phyloP scores from a whole-genome alignment of 495 filamentous ascomycete species.

The Penicillium pancosmium region DNA sequence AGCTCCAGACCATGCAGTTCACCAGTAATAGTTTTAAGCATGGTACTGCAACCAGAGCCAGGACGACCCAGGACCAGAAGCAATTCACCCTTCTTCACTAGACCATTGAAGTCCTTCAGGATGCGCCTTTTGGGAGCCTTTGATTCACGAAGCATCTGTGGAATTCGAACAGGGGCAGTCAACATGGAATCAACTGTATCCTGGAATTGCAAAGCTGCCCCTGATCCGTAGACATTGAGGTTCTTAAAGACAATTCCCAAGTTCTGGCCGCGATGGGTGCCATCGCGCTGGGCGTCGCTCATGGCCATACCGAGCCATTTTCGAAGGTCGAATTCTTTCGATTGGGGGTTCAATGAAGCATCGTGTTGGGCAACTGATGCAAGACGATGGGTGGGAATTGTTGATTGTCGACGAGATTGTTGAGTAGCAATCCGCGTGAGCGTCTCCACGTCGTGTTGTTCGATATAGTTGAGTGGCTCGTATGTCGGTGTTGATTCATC shows the following conservation, averaged over 20 bases:
- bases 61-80: constrained; percentile 43
- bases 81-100: constrained; percentile 39
- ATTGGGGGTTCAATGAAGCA: constrained; percentile 30
- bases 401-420: constrained; percentile 21
- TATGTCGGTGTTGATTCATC: constrained; percentile 4
- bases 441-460: constrained; percentile 27
- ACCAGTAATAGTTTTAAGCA: constrained; percentile 41
- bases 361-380: constrained; percentile 24
- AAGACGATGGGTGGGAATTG: constrained; percentile 7
- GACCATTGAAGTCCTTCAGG: constrained; percentile 39
- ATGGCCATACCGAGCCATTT: constrained; percentile 37
- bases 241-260: constrained; percentile 51
- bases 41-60: constrained; percentile 43
- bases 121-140: constrained; percentile 34
- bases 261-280: constrained; percentile 21
- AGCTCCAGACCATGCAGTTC: constrained; percentile 40
- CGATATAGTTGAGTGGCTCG: constrained; percentile 19
- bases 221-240: constrained; percentile 54
- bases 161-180: constrained; percentile 43
- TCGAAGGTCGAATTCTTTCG: constrained; percentile 27
- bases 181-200: constrained; percentile 49
- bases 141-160: constrained; percentile 18
- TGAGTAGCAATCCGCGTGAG: constrained; percentile 28
- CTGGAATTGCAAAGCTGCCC: constrained; percentile 54
- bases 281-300: constrained; percentile 21